Conservation (phyloP, 1,139 yeast species). For the Blastobotrys arbuscula region DNA sequence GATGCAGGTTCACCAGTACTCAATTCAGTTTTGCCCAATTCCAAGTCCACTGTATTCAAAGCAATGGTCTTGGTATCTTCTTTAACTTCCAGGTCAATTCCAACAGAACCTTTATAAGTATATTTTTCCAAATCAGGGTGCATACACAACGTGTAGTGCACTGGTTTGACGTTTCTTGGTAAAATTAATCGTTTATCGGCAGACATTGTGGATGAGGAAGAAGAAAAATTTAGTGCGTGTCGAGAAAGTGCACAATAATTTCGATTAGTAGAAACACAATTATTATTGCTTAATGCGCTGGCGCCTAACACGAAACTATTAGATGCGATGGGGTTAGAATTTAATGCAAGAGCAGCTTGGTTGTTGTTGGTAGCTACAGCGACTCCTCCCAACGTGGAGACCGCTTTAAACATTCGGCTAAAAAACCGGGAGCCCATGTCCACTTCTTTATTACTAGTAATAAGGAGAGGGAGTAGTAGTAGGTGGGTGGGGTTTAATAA, state of each 20-base stretch:
- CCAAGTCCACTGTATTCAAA: slow-evolving; percentile 62
- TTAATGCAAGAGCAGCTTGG: neutral
- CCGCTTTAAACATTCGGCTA: neutral
- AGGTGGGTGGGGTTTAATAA: too few species aligned
- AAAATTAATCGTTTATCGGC: slow-evolving; percentile 51
- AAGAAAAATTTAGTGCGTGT: neutral
- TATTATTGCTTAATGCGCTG: too few species aligned
- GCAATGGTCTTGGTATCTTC: slow-evolving; percentile 48
- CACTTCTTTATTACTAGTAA: neutral
- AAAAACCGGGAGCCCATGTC: neutral
- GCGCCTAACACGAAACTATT: too few species aligned
- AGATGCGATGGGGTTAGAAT: too few species aligned
- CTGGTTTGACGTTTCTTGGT: slow-evolving; percentile 67
- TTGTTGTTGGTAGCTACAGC: neutral
- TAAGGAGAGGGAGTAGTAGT: neutral
- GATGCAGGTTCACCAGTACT: slow-evolving; percentile 11
- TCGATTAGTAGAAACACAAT: neutral
- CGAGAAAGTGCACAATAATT: slow-evolving; percentile 3
- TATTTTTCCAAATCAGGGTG: slow-evolving; percentile 71
- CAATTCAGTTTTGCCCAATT: slow-evolving; percentile 36
- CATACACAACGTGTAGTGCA: slow-evolving; percentile 61
- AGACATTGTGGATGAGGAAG: neutral
- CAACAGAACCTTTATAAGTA: slow-evolving; percentile 62
- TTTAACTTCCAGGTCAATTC: slow-evolving; percentile 58
- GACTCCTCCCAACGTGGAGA: slow-evolving; percentile 1